phyloP scores from a whole-genome alignment of 2,329 filamentous ascomycete species.

The Neurospora sp. region DNA sequence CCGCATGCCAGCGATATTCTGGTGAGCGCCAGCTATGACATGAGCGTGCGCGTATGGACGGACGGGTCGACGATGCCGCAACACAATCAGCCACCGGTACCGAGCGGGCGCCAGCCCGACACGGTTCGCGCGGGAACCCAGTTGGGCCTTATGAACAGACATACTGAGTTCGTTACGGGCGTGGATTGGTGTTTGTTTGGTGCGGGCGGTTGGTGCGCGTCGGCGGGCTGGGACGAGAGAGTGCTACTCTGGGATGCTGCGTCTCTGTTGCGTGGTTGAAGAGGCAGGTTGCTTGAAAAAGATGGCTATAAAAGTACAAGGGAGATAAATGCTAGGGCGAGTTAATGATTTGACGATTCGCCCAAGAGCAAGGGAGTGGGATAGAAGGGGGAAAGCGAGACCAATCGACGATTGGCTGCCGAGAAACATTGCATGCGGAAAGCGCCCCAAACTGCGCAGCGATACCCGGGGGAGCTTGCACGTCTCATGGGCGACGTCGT shows the following conservation, averaged over 20 bases:
- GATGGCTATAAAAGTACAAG: background rate
- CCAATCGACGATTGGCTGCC: background rate
- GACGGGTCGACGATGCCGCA: conserved; percentile 47
- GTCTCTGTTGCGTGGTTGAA: conserved; percentile 27
- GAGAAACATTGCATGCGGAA: background rate
- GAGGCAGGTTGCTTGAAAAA: background rate
- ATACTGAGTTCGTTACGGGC: conserved; percentile 93
- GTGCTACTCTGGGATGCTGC: conserved; percentile 87
- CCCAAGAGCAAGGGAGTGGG: background rate
- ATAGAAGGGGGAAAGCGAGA: background rate
- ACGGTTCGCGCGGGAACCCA: conserved; percentile 50
- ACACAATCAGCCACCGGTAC: conserved; percentile 10
- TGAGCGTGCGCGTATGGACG: conserved; percentile 92
- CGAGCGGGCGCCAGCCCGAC: conserved; percentile 20
- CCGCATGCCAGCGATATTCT: conserved; percentile 86
- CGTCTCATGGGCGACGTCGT: background rate
- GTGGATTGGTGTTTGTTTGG: conserved; percentile 98
- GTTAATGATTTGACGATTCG: background rate
- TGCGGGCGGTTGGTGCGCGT: conserved; percentile 89
- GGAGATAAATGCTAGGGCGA: background rate
- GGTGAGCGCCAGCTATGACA: conserved; percentile 88
- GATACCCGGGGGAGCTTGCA: background rate
- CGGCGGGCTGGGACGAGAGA: conserved; percentile 87
- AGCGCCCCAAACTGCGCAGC: background rate
- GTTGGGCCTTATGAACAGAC: conserved; percentile 77